Conservation (phyloP, 495 filamentous ascomycete species). For the Aspergillus indologenus region DNA sequence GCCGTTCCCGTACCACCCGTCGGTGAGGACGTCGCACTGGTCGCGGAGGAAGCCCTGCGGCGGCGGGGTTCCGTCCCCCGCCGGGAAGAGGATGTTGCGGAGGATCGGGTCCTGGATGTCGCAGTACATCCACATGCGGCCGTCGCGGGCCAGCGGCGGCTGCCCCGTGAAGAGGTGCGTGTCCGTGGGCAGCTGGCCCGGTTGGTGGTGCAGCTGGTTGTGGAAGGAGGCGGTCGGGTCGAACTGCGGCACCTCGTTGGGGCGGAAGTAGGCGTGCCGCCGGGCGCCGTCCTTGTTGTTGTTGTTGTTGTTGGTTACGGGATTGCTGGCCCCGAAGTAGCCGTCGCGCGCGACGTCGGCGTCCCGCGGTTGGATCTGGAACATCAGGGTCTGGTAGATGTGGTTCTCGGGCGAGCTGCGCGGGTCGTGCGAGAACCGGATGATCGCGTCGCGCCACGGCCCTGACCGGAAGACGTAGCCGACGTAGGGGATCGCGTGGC, state of each 20-base stretch:
- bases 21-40: slow-evolving; percentile 54
- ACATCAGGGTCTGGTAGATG: slow-evolving; percentile 83
- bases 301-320: neutral
- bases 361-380: slow-evolving; percentile 67
- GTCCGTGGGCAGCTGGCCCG: neutral
- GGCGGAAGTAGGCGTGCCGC: slow-evolving; percentile 26
- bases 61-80: neutral
- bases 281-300: slow-evolving; percentile 48
- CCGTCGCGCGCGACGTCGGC: slow-evolving; percentile 78
- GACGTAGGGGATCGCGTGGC: slow-evolving; percentile 67
- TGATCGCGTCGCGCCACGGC: slow-evolving; percentile 83
- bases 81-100: slow-evolving; percentile 30
- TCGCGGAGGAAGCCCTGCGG: slow-evolving; percentile 33
- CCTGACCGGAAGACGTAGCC: slow-evolving; percentile 88
- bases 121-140: slow-evolving; percentile 89
- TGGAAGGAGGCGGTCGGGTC: slow-evolving; percentile 16
- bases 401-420: slow-evolving; percentile 70
- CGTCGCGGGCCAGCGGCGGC: slow-evolving; percentile 59
- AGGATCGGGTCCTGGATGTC: slow-evolving; percentile 82
- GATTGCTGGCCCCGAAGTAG: slow-evolving; percentile 42
- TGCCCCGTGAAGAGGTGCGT: slow-evolving; percentile 79
- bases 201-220: neutral
- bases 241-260: slow-evolving; percentile 15
- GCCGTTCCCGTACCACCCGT: slow-evolving; percentile 81
- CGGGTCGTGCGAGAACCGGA: slow-evolving; percentile 83